A percentile compares a stretch with the other conserved stretches of the same genome.
These are phyloP conservation scores for Colletotrichum echinochloae DNA, from an alignment of 2,329 filamentous ascomycete genomes.

Conservation along the genomic window DNA sequence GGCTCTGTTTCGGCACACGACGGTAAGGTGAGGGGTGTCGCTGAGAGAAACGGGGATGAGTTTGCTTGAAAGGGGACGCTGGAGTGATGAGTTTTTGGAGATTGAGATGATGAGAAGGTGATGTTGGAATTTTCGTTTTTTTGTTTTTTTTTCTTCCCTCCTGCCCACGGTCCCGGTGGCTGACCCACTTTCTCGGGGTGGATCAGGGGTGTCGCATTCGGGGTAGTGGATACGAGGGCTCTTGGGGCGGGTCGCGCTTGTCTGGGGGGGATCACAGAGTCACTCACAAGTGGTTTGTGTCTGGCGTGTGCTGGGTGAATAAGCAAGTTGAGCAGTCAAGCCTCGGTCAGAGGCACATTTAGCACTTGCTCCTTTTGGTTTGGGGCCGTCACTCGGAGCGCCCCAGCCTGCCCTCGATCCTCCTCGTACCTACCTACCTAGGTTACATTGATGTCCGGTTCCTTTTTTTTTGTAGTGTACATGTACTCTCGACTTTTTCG, in stretches of 20 bases:
- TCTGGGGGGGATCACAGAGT: not conserved
- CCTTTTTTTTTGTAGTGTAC: no score
- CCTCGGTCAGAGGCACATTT: not conserved
- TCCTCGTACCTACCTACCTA: not conserved
- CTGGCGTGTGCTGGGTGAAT: slow-evolving; percentile 13
- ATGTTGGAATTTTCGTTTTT: slow-evolving; percentile 37
- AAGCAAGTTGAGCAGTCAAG: slow-evolving; percentile 14
- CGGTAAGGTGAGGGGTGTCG: not conserved
- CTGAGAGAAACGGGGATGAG: slow-evolving; percentile 7
- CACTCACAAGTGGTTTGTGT: slow-evolving; percentile 13
- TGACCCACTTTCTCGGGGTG: slow-evolving; percentile 38
- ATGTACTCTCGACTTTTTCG: not conserved
- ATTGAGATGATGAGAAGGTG: slow-evolving; percentile 19
- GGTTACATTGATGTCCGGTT: not conserved
- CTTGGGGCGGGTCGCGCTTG: slow-evolving; percentile 10
- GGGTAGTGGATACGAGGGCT: slow-evolving; percentile 39
- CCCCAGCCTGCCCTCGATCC: not conserved
- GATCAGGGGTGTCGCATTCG: slow-evolving; percentile 37
- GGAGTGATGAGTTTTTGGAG: slow-evolving; percentile 15
- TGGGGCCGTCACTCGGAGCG: not conserved
- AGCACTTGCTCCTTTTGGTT: not conserved
- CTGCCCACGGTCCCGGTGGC: slow-evolving; percentile 26
- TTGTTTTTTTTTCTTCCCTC: slow-evolving; percentile 16
- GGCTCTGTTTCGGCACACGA: not conserved
- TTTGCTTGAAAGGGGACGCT: slow-evolving; percentile 11